A percentile compares a stretch with the other conserved stretches of the same genome.
phyloP scores from a whole-genome alignment of 768 basidiomycete genomes.

The Botryobasidium botryosum region DNA sequence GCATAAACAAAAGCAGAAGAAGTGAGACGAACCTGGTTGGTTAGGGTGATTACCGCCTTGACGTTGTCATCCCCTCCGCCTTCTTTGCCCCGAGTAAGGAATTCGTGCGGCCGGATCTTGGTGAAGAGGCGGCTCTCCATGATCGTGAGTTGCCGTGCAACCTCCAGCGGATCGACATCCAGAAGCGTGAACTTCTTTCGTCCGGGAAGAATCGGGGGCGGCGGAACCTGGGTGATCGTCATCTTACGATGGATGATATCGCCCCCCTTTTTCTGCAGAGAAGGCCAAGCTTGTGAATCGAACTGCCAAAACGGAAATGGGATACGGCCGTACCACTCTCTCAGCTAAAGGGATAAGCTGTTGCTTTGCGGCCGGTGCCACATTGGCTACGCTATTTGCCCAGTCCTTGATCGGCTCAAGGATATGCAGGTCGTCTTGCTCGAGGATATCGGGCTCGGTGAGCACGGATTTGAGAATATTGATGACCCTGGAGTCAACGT shows the following conservation, averaged over 20 bases:
- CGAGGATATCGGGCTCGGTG: slow-evolving; percentile 63
- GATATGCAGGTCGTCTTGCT: slow-evolving; percentile 71
- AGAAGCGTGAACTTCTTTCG: slow-evolving; percentile 59
- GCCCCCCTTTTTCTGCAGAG: slow-evolving; percentile 19
- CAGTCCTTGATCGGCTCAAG: slow-evolving; percentile 74
- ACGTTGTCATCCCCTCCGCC: slow-evolving; percentile 64
- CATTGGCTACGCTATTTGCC: slow-evolving; percentile 31
- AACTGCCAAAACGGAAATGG: neutral
- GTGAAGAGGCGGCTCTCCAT: slow-evolving; percentile 78
- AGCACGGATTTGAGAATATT: slow-evolving; percentile 88
- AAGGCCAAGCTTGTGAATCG: neutral
- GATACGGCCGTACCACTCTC: slow-evolving; percentile 43
- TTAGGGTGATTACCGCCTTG: slow-evolving; percentile 69
- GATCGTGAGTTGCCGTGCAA: slow-evolving; percentile 86
- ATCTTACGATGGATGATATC: slow-evolving; percentile 35
- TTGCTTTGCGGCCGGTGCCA: slow-evolving; percentile 47
- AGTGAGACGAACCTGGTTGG: slow-evolving; percentile 69
- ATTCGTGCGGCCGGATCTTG: slow-evolving; percentile 79
- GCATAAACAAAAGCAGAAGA: slow-evolving; percentile 9
- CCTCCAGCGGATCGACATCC: slow-evolving; percentile 76
- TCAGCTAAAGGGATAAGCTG: slow-evolving; percentile 59
- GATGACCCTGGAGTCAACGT: slow-evolving; percentile 40
- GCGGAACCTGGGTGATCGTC: slow-evolving; percentile 42
- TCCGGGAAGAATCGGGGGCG: slow-evolving; percentile 51
- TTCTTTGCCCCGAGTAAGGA: slow-evolving; percentile 67